Percentiles rank a stretch among this genome's conserved stretches.
phyloP scores from a whole-genome alignment of 345 rosid genomes.

The Rhizophora mangle region DNA sequence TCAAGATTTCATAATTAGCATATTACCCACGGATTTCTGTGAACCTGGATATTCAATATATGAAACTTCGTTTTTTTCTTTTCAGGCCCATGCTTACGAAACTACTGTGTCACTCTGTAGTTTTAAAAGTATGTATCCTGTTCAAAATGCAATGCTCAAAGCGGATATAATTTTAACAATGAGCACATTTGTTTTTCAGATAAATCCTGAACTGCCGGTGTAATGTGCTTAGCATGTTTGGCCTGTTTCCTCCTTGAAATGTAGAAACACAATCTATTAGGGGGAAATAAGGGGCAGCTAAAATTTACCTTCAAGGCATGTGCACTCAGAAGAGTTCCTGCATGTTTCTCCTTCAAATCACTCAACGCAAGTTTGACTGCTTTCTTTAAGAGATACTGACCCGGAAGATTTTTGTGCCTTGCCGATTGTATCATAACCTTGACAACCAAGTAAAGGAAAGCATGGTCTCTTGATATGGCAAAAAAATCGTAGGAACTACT shows the following conservation, averaged over 20 bases:
- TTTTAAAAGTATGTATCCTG: too few species aligned
- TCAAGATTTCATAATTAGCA: neutral
- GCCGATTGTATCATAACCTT: constrained; percentile 29
- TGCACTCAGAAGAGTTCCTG: constrained; percentile 66
- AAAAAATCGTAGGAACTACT: neutral
- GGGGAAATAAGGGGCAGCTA: neutral
- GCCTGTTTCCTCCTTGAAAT: neutral
- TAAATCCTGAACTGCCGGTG: too few species aligned
- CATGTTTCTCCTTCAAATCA: constrained; percentile 71
- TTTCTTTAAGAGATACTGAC: constrained; percentile 47
- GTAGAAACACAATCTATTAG: neutral
- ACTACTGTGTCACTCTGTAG: too few species aligned
- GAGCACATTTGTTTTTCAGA: too few species aligned
- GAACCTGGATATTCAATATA: too few species aligned
- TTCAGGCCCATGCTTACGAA: too few species aligned
- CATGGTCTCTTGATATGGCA: neutral
- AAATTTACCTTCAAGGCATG: constrained; percentile 65
- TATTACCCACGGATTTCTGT: neutral
- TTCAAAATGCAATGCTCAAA: too few species aligned
- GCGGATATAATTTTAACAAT: too few species aligned
- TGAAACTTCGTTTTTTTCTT: too few species aligned
- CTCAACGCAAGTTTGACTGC: constrained; percentile 68
- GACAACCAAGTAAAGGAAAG: constrained; percentile 42
- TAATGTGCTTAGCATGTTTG: neutral
- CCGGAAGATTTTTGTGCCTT: constrained; percentile 43